Base-by-base conservation (phyloP, 306 rosid genomes). In the Pterocarpus santalinus region DNA sequence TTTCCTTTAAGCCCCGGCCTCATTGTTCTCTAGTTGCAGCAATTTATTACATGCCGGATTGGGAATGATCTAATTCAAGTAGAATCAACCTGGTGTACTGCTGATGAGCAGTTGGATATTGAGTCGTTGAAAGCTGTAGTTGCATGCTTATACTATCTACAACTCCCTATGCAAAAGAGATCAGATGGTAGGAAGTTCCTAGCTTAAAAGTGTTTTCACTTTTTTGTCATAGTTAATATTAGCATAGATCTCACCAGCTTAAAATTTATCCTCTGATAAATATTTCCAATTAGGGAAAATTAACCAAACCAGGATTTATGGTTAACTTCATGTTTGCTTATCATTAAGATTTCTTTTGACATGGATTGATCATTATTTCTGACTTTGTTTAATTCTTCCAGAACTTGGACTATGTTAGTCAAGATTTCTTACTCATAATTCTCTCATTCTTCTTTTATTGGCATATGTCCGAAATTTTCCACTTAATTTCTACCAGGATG, bases 101-200 rank as follows among this genome's bases (percentile, higher is more conserved):
- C 85, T 52, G 73, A 75, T 68, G 88, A 84, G 69, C 89, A 78
- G 79, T 67, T 91, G 77, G 81, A 87, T 81, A 79, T 86, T 57
- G 95, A 88, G 62, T 86, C 92, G 56, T 79, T 92, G 79, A 91
- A 91, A 89, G 88, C 90, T 79, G 92, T 77, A 80, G 78, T 90
- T 66, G 98, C 99, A 55, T 95, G 99, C 92, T 80, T 84, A 62
- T 95, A 90, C 82, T 93, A 93, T 85, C 86, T 91, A 68, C 94
- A 85, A 69, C 90, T 91, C 85, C 95, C 94, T 28, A 8, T 62
- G 3, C 97, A 90, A 83, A 91, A 80, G 86, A 88, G 81, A 89
- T 90, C 94, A n/a, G 97, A 89, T 75, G 99, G 99, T 93, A 93
- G 73, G 85, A 53, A 83, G 51, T 76, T 52, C 11, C 57, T 47